These are phyloP conservation scores for Medicago lupulina DNA, from an alignment of 306 rosid species.

Conservation along the genomic window DNA sequence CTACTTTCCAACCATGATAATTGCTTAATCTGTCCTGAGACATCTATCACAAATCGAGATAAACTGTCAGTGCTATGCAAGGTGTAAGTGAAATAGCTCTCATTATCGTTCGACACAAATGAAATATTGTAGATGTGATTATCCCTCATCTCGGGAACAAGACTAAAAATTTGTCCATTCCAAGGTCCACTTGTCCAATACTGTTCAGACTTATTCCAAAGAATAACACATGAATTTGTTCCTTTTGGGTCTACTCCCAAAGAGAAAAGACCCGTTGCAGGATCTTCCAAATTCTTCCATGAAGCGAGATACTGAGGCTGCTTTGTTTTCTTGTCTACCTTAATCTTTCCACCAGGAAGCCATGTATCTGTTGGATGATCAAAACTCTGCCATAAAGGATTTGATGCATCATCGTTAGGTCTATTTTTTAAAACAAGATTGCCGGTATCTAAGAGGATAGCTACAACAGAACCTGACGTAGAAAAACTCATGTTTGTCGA, in stretches of 20 bases:
- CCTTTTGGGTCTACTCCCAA: slow-evolving; percentile 49
- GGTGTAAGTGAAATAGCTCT: slow-evolving; percentile 59
- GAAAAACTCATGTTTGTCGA: slow-evolving; percentile 51
- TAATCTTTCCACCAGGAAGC: slow-evolving; percentile 58
- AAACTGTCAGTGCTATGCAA: not conserved
- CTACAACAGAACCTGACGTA: slow-evolving; percentile 38
- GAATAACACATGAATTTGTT: slow-evolving; percentile 26
- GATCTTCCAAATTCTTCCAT: slow-evolving; percentile 59
- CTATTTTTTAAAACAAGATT: slow-evolving; percentile 52
- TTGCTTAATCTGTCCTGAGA: slow-evolving; percentile 52
- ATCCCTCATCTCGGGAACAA: slow-evolving; percentile 56
- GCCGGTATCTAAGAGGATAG: slow-evolving; percentile 52
- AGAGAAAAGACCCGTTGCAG: slow-evolving; percentile 57
- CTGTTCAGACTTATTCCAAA: slow-evolving; percentile 49
- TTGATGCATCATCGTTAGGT: slow-evolving; percentile 12
- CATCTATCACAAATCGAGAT: slow-evolving; percentile 38
- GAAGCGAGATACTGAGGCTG: slow-evolving; percentile 54
- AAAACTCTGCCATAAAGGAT: slow-evolving; percentile 62
- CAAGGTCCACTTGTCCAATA: slow-evolving; percentile 59
- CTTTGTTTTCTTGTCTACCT: slow-evolving; percentile 50
- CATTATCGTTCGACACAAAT: slow-evolving; percentile 51
- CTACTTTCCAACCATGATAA: slow-evolving; percentile 32
- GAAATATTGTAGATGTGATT: slow-evolving; percentile 53
- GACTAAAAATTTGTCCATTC: slow-evolving; percentile 53
- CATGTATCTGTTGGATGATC: slow-evolving; percentile 64